Base-by-base conservation (phyloP, 257 asterid species). In the Scutellaria baicalensis region DNA sequence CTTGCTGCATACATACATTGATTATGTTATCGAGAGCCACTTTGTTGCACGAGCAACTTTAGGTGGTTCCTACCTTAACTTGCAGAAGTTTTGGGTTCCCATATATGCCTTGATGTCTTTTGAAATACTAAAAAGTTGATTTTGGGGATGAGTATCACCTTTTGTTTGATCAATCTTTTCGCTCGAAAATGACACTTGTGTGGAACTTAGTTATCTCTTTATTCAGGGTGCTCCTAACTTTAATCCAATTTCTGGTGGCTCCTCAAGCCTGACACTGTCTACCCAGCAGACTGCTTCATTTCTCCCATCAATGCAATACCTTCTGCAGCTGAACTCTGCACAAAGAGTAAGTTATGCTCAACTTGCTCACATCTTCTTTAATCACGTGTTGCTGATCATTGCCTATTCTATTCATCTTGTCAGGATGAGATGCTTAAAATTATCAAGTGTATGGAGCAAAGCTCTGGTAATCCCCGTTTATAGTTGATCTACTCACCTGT, bases 401-500 rank as follows among this genome's bases (percentile, higher is more conserved):
- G 9, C 75, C 59, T 67, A 59, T 65, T 49, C 59, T 67, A 59
- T 65, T 49, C 38, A 47, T 67, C 66, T 78, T 83, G 57, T 68
- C 86, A 92, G 98, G 96, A 89, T 56, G 94, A 86, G 83, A 65
- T 92, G 71, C 42, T 78, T 66, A 85, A 79, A 81, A 43, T 92
- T 85, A 78, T 92, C 74, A 89, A 88, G 85, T 79, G 75, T 67
- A 75, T 83, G 48, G 98, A 88, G 78, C 96, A 84, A 78, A 66
- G 77, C 45, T 81, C 92, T 62, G 96, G 98, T 92, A 91, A 50
- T 59, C 80, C 59, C 35, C 50, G 69, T 65, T 52, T 59, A 4
- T 56, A 68, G 70, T 35, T 50, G 6, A 35, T 69, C 44, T 63
- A 38, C 21, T 57, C 35, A 50, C 9, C 1, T 58, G 42, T 16